These are phyloP conservation scores for Scenedesmus sp. DNA, from an alignment of 163 green algal genomes.

Conservation along the genomic window DNA sequence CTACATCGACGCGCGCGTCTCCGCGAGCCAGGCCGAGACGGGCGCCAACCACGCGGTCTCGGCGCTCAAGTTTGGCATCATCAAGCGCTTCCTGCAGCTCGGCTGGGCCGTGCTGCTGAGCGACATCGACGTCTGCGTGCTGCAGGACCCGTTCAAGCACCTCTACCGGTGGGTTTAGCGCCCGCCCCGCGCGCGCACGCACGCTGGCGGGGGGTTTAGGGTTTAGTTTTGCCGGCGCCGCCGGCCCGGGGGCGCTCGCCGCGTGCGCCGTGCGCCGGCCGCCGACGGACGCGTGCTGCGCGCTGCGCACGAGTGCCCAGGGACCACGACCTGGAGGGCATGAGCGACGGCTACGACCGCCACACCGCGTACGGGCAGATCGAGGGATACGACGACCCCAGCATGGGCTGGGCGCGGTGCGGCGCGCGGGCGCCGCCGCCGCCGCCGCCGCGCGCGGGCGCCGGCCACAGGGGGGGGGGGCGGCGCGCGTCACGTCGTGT, in stretches of 20 bases:
- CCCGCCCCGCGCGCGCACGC: no score
- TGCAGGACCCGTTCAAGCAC: slow-evolving; percentile 67
- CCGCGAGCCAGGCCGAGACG: slow-evolving; percentile 65
- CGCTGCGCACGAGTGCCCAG: slow-evolving; percentile 15
- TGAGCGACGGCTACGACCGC: slow-evolving; percentile 81
- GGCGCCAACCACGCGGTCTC: slow-evolving; percentile 84
- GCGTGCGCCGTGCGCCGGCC: no score
- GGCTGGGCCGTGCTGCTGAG: slow-evolving; percentile 76
- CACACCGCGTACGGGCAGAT: slow-evolving; percentile 81
- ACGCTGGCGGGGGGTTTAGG: no score
- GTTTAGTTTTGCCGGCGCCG: no score
- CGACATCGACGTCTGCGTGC: slow-evolving; percentile 54
- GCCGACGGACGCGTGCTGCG: neutral
- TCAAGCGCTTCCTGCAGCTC: slow-evolving; percentile 82
- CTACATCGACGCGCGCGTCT: slow-evolving; percentile 57
- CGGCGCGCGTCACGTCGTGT: no score
- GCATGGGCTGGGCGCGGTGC: slow-evolving; percentile 82
- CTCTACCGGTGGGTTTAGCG: slow-evolving; percentile 56
- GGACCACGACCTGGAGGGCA: slow-evolving; percentile 87
- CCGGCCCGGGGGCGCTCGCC: no score
- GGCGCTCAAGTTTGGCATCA: slow-evolving; percentile 88
- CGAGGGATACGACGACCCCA: slow-evolving; percentile 80
- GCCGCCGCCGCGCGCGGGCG: no score
- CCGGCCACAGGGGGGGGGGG: no score
- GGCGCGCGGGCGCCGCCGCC: neutral